Conservation (phyloP, 192 early-diverging fungal genomes). For the Borealophlyctis nickersoniae region DNA sequence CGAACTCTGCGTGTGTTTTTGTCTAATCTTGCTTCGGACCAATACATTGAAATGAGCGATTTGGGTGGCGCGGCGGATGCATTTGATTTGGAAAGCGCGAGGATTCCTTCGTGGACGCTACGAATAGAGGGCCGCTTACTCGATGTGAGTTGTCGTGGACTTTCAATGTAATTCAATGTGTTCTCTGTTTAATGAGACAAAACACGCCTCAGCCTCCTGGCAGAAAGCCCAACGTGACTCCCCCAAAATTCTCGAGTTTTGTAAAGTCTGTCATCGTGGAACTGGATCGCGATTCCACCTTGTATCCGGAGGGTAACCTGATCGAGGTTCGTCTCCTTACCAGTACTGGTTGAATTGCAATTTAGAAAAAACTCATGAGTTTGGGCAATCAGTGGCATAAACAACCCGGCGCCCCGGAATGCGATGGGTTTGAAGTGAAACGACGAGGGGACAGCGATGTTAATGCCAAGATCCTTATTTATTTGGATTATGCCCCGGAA, state of each 20-base stretch:
- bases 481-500: constrained; percentile 68
- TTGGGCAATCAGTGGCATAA: constrained; percentile 60
- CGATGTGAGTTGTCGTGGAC: constrained; percentile 51
- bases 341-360: constrained; percentile 4
- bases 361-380: constrained; percentile 10
- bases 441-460: constrained; percentile 84
- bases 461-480: constrained; percentile 72
- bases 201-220: constrained; percentile 38
- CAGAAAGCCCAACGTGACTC: constrained; percentile 40
- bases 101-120: constrained; percentile 85
- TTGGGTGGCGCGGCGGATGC: constrained; percentile 43
- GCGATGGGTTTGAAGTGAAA: constrained; percentile 92
- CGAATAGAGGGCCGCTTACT: constrained; percentile 85
- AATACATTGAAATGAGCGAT: constrained; percentile 48
- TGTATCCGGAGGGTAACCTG: constrained; percentile 76
- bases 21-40: constrained; percentile 82
- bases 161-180: too few relatives aligned
- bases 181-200: too few relatives aligned
- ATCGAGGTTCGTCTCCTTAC: constrained; percentile 52
- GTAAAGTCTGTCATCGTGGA: constrained; percentile 81
- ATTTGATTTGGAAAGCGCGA: constrained; percentile 28
- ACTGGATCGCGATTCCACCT: constrained; percentile 70
- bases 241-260: constrained; percentile 83
- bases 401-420: constrained; percentile 45
- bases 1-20: constrained; percentile 87